These are phyloP conservation scores for Porcisia hertigi DNA, from an alignment of 208 protist genomes.

Conservation along the genomic window DNA sequence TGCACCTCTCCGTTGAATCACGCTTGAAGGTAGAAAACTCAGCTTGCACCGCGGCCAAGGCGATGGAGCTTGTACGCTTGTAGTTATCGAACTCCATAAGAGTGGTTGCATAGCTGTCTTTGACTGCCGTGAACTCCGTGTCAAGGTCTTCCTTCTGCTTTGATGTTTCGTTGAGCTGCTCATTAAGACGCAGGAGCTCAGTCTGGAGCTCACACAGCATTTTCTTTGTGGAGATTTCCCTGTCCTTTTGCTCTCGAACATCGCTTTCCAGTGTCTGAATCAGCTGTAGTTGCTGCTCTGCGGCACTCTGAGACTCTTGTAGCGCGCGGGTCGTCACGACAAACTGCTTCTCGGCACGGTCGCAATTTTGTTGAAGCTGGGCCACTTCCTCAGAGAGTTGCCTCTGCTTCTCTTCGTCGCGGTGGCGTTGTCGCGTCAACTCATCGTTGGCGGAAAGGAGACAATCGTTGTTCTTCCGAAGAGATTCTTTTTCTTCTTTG, in stretches of 20 bases:
- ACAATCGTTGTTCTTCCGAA: constrained; percentile 4
- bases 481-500: constrained; percentile 31
- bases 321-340: not conserved
- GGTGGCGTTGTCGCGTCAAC: not conserved
- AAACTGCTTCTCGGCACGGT: not conserved
- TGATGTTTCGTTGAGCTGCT: constrained; percentile 23
- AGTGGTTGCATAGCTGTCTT: constrained; percentile 65
- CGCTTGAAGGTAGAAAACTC: constrained; percentile 21
- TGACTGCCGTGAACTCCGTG: constrained; percentile 49
- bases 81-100: constrained; percentile 60
- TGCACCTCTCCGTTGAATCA: constrained; percentile 18
- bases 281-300: constrained; percentile 41
- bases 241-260: constrained; percentile 35
- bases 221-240: constrained; percentile 22
- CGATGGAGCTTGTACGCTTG: constrained; percentile 26
- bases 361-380: not conserved
- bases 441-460: not conserved
- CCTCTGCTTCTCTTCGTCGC: not conserved
- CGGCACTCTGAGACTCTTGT: constrained; percentile 14
- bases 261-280: constrained; percentile 52
- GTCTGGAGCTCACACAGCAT: constrained; percentile 38
- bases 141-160: constrained; percentile 48
- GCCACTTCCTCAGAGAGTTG: constrained; percentile 3
- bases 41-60: not conserved
- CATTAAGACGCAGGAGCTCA: constrained; percentile 17